A percentile compares a stretch with the other conserved stretches of the same genome.
These are phyloP conservation scores for Dothideomycetes sp. DNA, from an alignment of 2,329 filamentous ascomycete species.

Conservation along the genomic window DNA sequence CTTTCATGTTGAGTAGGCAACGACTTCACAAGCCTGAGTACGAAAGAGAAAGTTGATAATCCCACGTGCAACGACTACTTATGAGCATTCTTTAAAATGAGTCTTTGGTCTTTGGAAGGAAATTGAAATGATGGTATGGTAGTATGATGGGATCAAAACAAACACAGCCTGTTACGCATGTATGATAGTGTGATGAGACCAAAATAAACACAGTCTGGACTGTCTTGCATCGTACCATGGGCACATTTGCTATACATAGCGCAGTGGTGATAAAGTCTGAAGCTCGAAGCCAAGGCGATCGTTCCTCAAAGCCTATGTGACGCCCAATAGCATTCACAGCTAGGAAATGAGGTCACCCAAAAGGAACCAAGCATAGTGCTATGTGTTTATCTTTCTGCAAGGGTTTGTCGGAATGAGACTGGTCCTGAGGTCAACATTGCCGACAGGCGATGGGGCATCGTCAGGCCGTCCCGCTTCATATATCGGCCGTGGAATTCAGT, in stretches of 20 bases:
- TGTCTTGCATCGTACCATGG: not conserved
- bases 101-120: no score
- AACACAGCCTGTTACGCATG: conserved; percentile 1
- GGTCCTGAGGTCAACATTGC: no score
- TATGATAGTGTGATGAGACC: not conserved
- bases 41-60: conserved; percentile 7
- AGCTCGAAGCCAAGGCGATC: not conserved
- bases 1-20: not conserved
- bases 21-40: conserved; percentile 2
- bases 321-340: not conserved
- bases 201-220: conserved; percentile 3
- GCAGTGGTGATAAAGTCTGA: not conserved
- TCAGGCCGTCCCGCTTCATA: no score
- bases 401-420: no score
- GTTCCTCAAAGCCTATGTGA: not conserved
- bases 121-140: no score
- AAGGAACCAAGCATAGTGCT: not conserved
- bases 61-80: not conserved
- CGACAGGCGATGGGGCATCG: no score
- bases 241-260: not conserved
- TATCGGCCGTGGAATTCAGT: no score
- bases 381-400: not conserved
- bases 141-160: no score
- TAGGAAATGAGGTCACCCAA: not conserved
- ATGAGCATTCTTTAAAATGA: not conserved